phyloP scores from a whole-genome alignment of 306 rosid genomes.

The Inga laurina region DNA sequence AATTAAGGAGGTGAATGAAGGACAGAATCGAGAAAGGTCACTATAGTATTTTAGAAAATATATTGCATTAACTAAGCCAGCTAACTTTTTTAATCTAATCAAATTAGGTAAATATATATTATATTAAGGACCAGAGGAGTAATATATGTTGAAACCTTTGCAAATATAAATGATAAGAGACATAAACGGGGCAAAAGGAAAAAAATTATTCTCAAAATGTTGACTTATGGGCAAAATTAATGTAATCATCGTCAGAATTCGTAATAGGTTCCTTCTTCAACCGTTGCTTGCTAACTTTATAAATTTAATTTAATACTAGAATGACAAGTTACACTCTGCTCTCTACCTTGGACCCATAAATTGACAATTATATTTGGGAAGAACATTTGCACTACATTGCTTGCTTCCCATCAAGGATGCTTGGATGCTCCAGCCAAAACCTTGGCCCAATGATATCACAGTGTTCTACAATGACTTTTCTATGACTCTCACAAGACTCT shows the following conservation, averaged over 20 bases:
- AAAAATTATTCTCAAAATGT: neutral
- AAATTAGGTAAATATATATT: too few species aligned
- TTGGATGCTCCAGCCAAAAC: constrained; percentile 66
- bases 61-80: too few species aligned
- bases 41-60: too few species aligned
- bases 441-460: constrained; percentile 59
- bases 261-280: neutral
- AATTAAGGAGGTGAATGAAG: too few species aligned
- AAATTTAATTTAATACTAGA: neutral
- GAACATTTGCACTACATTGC: neutral
- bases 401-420: constrained; percentile 45
- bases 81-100: too few species aligned
- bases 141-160: neutral
- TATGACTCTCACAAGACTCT: constrained; percentile 25
- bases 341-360: neutral
- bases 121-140: accelerated
- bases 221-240: neutral
- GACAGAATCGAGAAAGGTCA: too few species aligned
- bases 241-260: neutral
- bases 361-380: neutral
- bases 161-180: too few species aligned
- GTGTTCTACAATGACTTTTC: constrained; percentile 50
- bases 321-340: neutral
- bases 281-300: neutral
- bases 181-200: neutral